Base-by-base conservation (phyloP, 345 rosid genomes). In the Physaria fendleri region DNA sequence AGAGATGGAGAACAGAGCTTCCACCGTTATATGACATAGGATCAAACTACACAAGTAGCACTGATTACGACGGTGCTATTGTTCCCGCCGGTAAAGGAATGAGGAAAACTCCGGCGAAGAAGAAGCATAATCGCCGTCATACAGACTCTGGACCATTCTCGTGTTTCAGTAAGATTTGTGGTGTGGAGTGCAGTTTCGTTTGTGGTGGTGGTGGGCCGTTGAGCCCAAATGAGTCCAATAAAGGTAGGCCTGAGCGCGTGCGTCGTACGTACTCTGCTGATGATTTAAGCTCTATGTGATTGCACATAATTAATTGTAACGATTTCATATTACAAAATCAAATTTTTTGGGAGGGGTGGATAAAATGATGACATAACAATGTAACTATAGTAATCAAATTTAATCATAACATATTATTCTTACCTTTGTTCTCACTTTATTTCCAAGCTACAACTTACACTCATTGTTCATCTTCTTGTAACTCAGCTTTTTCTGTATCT, bases 1-100 rank as follows among this genome's bases (percentile, higher is more conserved):
- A 80, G 5, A 65, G 95, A 56, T 92, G 99, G n/a, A n/a, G n/a
- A n/a, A n/a, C n/a, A n/a, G 98, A 92, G 65, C 56, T 85, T 0
- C 94, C 95, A 1, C 81, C 90, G 4, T 18, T 78, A 1, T 85
- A 81, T 20, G 92, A 85, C 33, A 52, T 65, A 0, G 75, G 85
- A 16, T 59, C 85, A 2, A 81, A 79, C 29, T 72, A 56, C 1
- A 18, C 52, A 6, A 68, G 75, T 0, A 77, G 62, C 23, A 38
- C 32, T 6, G 6, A n/a, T 16, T 21, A 11, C 22, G 24, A 57
- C 8, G 55, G 69, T 22, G 54, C 64, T 5, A 54, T 48, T 0
- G 37, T 53, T 4, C 48, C 41, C 0, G 15, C 63, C 5, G 39
- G 59, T 2, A 70, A 60, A 15, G 70, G 74, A 20, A 61, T 43